phyloP scores from a whole-genome alignment of 345 rosid genomes.

The Lumnitzera littorea region DNA sequence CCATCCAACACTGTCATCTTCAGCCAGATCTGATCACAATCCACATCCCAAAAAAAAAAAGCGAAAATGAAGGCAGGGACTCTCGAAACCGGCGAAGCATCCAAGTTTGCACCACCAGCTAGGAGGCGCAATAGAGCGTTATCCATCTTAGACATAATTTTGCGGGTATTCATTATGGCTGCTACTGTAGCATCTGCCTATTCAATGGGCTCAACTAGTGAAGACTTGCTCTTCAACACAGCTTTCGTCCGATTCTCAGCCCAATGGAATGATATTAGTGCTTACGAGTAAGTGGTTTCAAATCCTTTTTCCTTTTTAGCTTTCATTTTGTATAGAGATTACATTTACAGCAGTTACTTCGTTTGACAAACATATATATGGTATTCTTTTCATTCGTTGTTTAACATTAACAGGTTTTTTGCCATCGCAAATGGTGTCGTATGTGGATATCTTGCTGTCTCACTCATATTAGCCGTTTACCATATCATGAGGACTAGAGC shows the following conservation, averaged over 20 bases:
- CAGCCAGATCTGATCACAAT: no score
- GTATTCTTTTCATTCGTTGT: no score
- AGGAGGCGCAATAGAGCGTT: constrained; percentile 25
- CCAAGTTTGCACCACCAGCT: neutral
- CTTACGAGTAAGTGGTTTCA: constrained; percentile 30
- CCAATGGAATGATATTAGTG: constrained; percentile 44
- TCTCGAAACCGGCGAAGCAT: no score
- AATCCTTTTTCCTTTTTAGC: no score
- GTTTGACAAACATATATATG: no score
- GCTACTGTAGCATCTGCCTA: constrained; percentile 23
- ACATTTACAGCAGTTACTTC: no score
- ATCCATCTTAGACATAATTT: constrained; percentile 44
- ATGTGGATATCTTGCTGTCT: neutral
- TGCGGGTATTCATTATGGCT: constrained; percentile 41
- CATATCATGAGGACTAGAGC: neutral
- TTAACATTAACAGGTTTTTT: neutral
- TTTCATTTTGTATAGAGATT: no score
- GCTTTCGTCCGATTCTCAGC: constrained; percentile 41
- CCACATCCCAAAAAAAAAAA: no score
- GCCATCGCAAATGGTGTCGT: neutral
- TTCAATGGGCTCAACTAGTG: constrained; percentile 55
- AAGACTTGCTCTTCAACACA: constrained; percentile 48
- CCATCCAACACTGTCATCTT: no score
- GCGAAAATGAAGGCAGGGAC: no score
- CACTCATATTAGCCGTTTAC: neutral